Evolutionary conservation across 2,329 filamentous ascomycete genomes (phyloP).

Genomic region (Ophiostoma angusticollis): DNA sequence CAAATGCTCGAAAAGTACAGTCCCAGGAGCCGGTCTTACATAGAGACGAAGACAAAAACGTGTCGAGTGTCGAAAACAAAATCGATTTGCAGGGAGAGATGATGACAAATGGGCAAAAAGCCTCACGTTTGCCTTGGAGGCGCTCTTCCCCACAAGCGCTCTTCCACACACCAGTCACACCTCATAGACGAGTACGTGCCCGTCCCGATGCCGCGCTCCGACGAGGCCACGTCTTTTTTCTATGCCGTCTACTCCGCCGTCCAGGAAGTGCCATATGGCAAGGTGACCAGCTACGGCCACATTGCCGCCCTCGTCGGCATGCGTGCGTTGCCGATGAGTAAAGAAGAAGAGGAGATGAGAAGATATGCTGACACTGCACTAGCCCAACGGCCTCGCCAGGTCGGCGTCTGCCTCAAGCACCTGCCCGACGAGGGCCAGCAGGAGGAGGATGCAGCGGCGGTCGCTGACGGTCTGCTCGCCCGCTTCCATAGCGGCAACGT

Average conservation of each 20-base stretch:
- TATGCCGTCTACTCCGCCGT: constrained; percentile 69
- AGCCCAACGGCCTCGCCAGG: constrained; percentile 69
- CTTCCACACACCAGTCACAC: too few species aligned
- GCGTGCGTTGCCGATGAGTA: constrained; percentile 49
- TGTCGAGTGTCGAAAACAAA: too few species aligned
- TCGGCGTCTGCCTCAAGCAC: constrained; percentile 82
- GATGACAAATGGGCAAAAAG: too few species aligned
- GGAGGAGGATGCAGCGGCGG: not conserved
- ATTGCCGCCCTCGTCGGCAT: constrained; percentile 61
- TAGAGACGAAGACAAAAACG: too few species aligned
- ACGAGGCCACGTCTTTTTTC: constrained; percentile 65
- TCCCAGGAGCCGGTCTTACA: too few species aligned
- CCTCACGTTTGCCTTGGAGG: too few species aligned
- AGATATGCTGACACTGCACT: not conserved
- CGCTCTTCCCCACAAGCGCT: too few species aligned
- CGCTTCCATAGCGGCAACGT: constrained; percentile 66
- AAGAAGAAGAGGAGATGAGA: not conserved
- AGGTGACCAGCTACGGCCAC: constrained; percentile 78
- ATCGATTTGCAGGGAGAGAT: too few species aligned
- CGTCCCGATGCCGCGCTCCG: constrained; percentile 49
- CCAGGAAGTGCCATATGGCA: constrained; percentile 71
- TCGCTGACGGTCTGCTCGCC: constrained; percentile 32
- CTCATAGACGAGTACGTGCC: too few species aligned
- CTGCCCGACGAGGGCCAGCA: constrained; percentile 30
- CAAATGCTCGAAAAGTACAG: too few species aligned